These are phyloP conservation scores for Diversispora eburnea DNA, from an alignment of 192 early-diverging fungal species.

Conservation along the genomic window DNA sequence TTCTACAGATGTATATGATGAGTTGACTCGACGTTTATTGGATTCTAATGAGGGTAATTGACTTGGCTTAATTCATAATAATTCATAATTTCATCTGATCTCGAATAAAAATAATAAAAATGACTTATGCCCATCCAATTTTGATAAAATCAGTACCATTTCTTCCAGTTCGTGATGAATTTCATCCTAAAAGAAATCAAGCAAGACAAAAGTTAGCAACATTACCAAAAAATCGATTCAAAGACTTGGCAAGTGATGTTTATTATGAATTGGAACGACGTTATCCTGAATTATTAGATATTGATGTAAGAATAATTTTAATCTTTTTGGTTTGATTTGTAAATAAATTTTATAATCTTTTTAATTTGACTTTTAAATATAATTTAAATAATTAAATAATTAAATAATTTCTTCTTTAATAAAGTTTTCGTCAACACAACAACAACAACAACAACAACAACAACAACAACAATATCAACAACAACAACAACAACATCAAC, in stretches of 20 bases:
- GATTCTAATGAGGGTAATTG: constrained; percentile 57
- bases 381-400: too few relatives aligned
- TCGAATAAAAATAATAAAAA: not conserved
- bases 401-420: too few relatives aligned
- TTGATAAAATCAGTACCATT: constrained; percentile 59
- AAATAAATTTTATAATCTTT: too few relatives aligned
- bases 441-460: too few relatives aligned
- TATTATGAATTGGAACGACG: constrained; percentile 68
- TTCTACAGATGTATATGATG: constrained; percentile 95
- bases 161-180: constrained; percentile 78
- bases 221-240: constrained; percentile 79
- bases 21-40: constrained; percentile 67
- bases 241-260: constrained; percentile 89
- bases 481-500: too few relatives aligned
- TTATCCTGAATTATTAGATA: constrained; percentile 51
- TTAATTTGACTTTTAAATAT: too few relatives aligned
- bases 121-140: not conserved
- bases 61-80: not conserved
- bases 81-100: not conserved
- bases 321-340: too few relatives aligned
- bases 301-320: constrained; percentile 33
- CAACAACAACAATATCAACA: too few relatives aligned
- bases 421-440: too few relatives aligned
- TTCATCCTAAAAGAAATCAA: constrained; percentile 94
- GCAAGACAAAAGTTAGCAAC: constrained; percentile 96